Base-by-base conservation (phyloP, 257 asterid species). In the Solanum etuberosum region DNA sequence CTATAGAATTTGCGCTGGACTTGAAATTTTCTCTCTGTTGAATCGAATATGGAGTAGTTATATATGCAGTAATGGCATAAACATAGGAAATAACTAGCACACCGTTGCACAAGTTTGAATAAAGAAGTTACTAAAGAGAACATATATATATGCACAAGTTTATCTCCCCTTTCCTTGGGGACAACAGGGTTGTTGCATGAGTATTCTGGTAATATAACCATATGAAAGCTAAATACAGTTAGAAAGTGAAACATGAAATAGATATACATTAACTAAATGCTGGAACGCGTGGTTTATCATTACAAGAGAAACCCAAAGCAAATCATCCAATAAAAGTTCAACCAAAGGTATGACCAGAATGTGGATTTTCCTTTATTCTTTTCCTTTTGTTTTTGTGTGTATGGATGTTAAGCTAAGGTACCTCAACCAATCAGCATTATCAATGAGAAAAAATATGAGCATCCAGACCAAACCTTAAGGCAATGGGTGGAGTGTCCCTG, bases 11-110 rank as follows among this genome's bases (percentile, higher is more conserved):
- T 90, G 93, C 35, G 34, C 91, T 93, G 93, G 97, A 92, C 92
- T 91, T 94, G 88, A 97, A 95, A 88, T 95, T 95, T 87, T 95
- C 98, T 92, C 98, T 92, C 99, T 97, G 86, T 59, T 72, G 86
- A 89, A 88, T 91, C 63, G 61, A 91, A 86, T 83, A 61, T 86
- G 83, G 51, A 51, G 82, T 9, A 48, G 12, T 48, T 43, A 48
- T 48, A 81, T 81, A 11, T 29, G 67, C 43, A 48, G 42, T 81
- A 81, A 10, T 31, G 85, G 43, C 2, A 80, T 48, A 80, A 80
- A 46, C 40, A 16, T 46, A 43, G 65, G 67, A 46, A 3, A 43
- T 43, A 78, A 78, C 34, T 43, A 81, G 20, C 43, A 29, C 16
- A 80, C n/a, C 0, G 7, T 46, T 48, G 43, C 18, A 18, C 31